phyloP scores from a whole-genome alignment of 2,329 filamentous ascomycete species.

The Escovopsis weberi region DNA sequence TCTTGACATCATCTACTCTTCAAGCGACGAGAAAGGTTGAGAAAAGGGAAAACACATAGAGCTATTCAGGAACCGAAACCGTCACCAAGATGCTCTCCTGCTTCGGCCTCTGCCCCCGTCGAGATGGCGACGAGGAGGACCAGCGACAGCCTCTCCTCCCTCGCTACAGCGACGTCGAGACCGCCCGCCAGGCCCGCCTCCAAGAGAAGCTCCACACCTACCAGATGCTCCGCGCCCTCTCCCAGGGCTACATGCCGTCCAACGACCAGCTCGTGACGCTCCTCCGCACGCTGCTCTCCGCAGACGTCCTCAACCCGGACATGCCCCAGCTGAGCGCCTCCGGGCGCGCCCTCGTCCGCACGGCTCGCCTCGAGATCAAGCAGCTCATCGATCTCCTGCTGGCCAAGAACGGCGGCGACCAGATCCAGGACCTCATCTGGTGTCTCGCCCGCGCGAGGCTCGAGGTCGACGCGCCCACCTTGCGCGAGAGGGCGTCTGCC shows the following conservation, averaged over 20 bases:
- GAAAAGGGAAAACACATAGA: too few relatives aligned
- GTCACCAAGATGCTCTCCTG: constrained; percentile 5
- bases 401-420: constrained; percentile 71
- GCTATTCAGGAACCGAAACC: too few relatives aligned
- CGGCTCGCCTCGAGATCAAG: constrained; percentile 57
- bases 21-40: too few relatives aligned
- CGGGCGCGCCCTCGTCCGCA: constrained; percentile 58
- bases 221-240: constrained; percentile 74
- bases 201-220: constrained; percentile 88
- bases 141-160: constrained; percentile 71
- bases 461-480: constrained; percentile 17
- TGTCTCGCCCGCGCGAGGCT: constrained; percentile 62
- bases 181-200: constrained; percentile 57
- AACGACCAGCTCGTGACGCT: constrained; percentile 73
- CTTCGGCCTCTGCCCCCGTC: constrained; percentile 5
- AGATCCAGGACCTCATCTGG: constrained; percentile 89
- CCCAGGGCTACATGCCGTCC: constrained; percentile 80
- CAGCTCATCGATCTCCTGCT: constrained; percentile 69
- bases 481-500: constrained; percentile 14
- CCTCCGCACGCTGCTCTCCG: constrained; percentile 61
- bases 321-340: constrained; percentile 57
- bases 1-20: too few relatives aligned
- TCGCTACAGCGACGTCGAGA: constrained; percentile 74
- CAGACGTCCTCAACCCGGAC: constrained; percentile 64
- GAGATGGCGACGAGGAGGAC: constrained; percentile 25